Evolutionary conservation across 352 stramenopile species (phyloP).

Genomic region (Phytophthora capsici): DNA sequence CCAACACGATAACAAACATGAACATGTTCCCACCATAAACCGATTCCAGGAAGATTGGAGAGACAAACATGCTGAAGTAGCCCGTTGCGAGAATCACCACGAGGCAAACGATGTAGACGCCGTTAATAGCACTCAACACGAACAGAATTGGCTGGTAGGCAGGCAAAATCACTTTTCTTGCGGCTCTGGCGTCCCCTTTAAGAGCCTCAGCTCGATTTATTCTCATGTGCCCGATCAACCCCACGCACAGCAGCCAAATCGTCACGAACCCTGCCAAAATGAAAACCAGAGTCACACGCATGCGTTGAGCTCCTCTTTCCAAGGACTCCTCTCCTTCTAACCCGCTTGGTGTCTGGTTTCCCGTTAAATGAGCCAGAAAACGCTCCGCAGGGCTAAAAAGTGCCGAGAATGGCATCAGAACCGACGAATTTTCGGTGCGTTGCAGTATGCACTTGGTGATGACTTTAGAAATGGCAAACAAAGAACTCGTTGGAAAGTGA

Average conservation of each 20-base stretch:
- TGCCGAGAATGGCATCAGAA: too few relatives aligned
- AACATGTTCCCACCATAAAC: constrained; percentile 47
- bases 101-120: constrained; percentile 37
- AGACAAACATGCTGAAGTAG: constrained; percentile 28
- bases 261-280: constrained; percentile 40
- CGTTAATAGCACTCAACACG: constrained; percentile 39
- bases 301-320: constrained; percentile 15
- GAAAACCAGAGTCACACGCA: constrained; percentile 32
- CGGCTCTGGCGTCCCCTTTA: constrained; percentile 31
- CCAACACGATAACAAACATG: constrained; percentile 40
- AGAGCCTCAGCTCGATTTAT: constrained; percentile 39
- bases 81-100: constrained; percentile 19
- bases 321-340: not conserved
- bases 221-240: constrained; percentile 43
- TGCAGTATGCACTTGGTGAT: too few relatives aligned
- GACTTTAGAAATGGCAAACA: too few relatives aligned
- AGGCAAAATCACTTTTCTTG: constrained; percentile 50
- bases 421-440: too few relatives aligned
- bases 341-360: constrained; percentile 1
- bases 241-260: constrained; percentile 47
- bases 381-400: not conserved
- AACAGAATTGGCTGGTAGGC: constrained; percentile 52
- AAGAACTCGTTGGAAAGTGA: too few relatives aligned
- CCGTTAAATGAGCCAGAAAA: constrained; percentile 21
- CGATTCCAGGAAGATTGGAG: constrained; percentile 27